Base-by-base conservation (phyloP, 2,329 filamentous ascomycete species). In the Aspergillus uvarum region DNA sequence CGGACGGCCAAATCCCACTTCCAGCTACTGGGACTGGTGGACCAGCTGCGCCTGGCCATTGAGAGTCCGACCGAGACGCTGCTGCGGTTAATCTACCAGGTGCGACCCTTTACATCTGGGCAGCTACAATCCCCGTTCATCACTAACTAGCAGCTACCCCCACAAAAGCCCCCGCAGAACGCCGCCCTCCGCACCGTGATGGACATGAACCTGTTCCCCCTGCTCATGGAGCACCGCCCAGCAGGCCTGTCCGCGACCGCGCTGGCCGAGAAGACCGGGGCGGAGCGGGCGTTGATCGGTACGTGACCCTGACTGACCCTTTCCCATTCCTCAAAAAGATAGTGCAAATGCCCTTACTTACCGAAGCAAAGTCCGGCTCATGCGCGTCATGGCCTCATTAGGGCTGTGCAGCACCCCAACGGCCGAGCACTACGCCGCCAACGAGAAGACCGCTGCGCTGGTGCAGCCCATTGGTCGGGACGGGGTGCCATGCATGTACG, bases 51-150 rank as follows among this genome's bases (percentile, higher is more conserved):
- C 24, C 61, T 69, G 35, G 68, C 65, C 0, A 67, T 72, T 16
- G 73, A 75, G 62, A 71, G 70, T 1, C 73, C 73, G 5, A 65
- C 67, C 2, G 73, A 75, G 59, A 73, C 72, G 1, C 62, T 72
- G 5, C 62, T 71, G 48, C 69, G 73, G 6, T 44, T 74, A 12
- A 72, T 74, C 29, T 74, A 74, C 58, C 72, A 75, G 65, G 72
- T 74, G 66, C n/a, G 42, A 26, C 26, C 7, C 6, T 29, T 29
- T 2, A 29, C 26, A 29, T 8, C 26, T 29, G 7, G 7, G 7
- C 26, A 4, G 4, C 14, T 35, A 12, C n/a, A 50, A n/a, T 6
- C 42, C 47, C 21, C 19, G 32, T n/a, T 44, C 7, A 8, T 31
- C 10, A 51, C 38, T 44, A 12, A 22, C 10, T 12, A 24, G 32